Percentiles rank a stretch among this genome's conserved stretches.
phyloP scores from a whole-genome alignment of 78 protist genomes.

The Parvularia atlantis region DNA sequence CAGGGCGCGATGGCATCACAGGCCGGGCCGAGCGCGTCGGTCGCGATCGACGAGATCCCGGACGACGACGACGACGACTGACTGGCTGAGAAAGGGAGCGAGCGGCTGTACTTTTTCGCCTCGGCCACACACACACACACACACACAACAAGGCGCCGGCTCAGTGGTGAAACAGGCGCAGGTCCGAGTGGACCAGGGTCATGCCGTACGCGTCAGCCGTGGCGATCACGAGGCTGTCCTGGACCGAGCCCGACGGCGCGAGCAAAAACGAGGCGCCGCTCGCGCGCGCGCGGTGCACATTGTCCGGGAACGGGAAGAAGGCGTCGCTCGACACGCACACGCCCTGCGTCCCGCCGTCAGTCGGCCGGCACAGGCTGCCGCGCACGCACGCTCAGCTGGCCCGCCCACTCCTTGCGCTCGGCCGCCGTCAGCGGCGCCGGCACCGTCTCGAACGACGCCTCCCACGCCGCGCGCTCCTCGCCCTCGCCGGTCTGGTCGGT shows the following conservation, averaged over 20 bases:
- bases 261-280: conserved; percentile 39
- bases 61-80: too few relatives aligned
- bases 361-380: neutral
- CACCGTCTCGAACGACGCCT: conserved; percentile 13
- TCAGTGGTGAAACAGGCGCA: conserved; percentile 70
- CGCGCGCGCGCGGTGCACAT: conserved; percentile 31
- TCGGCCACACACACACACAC: too few relatives aligned
- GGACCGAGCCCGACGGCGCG: conserved; percentile 47
- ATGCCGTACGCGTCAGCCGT: conserved; percentile 53
- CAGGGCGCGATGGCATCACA: too few relatives aligned
- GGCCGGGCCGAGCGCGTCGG: too few relatives aligned
- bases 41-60: too few relatives aligned
- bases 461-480: conserved; percentile 6
- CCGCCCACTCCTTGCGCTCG: conserved; percentile 33
- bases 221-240: conserved; percentile 36
- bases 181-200: conserved; percentile 30
- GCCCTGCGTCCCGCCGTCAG: conserved; percentile 1
- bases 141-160: neutral
- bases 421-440: conserved; percentile 19
- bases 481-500: conserved; percentile 20
- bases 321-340: conserved; percentile 54
- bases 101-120: too few relatives aligned
- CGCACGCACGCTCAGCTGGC: neutral
- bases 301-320: conserved; percentile 77
- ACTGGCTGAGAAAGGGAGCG: too few relatives aligned